phyloP scores from a whole-genome alignment of 495 filamentous ascomycete species.

The Stereocaulon alpinum region DNA sequence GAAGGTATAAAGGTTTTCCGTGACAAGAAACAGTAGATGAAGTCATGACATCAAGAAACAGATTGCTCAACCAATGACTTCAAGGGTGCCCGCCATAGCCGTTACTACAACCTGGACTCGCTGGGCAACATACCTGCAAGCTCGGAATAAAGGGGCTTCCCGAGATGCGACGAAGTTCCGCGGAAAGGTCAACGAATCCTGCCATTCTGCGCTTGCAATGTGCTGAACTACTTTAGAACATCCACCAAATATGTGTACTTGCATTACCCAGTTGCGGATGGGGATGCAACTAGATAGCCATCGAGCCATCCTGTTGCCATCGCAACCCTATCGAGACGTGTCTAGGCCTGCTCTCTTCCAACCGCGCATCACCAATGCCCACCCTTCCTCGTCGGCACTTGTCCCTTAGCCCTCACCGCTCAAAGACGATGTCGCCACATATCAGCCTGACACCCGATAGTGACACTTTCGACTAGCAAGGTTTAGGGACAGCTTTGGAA shows the following conservation, averaged over 20 bases:
- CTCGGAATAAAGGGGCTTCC: conserved; percentile 14
- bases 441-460: too few relatives aligned
- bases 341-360: not conserved
- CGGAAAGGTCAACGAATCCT: conserved; percentile 2
- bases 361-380: not conserved
- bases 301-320: not conserved
- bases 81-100: not conserved
- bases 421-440: not conserved
- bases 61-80: not conserved
- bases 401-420: not conserved
- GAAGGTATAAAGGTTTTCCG: not conserved
- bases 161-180: conserved; percentile 14
- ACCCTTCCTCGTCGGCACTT: not conserved
- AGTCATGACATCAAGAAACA: not conserved
- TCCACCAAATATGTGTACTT: not conserved
- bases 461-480: not conserved
- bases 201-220: not conserved
- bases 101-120: not conserved
- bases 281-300: not conserved
- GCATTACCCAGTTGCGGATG: not conserved
- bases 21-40: not conserved
- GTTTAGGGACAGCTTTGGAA: not conserved
- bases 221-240: not conserved
- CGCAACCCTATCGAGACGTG: not conserved
- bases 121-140: conserved; percentile 11